Evolutionary conservation across 192 early-diverging fungal genomes (phyloP).

Genomic region (Mortierella antarctica): DNA sequence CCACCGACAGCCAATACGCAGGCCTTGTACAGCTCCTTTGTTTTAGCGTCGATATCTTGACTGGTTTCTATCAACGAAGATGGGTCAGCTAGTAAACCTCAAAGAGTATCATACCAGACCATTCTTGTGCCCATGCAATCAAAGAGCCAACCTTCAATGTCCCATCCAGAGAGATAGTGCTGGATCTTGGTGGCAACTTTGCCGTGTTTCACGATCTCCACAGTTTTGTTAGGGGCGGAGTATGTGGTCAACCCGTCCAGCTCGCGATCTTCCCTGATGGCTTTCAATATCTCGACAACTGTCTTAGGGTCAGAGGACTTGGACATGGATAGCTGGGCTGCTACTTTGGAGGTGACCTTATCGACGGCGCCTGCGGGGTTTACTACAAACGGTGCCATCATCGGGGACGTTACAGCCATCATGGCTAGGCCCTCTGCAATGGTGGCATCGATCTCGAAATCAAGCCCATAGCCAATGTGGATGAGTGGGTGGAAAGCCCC

Average conservation of each 20-base stretch:
- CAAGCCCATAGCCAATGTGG: slow-evolving; percentile 71
- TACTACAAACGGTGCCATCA: slow-evolving; percentile 26
- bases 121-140: background rate
- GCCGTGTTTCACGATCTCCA: slow-evolving; percentile 10
- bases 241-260: slow-evolving; percentile 21
- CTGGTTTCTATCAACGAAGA: slow-evolving; percentile 7
- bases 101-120: too few relatives aligned
- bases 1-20: slow-evolving; percentile 53
- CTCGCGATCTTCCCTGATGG: slow-evolving; percentile 49
- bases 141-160: slow-evolving; percentile 16
- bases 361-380: slow-evolving; percentile 4
- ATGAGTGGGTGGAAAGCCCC: slow-evolving; percentile 71
- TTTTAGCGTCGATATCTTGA: slow-evolving; percentile 49
- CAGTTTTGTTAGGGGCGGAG: slow-evolving; percentile 1
- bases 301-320: slow-evolving; percentile 17
- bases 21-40: slow-evolving; percentile 54
- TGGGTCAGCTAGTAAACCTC: background rate
- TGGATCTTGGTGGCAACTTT: slow-evolving; percentile 24
- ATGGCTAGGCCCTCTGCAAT: slow-evolving; percentile 64
- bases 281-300: slow-evolving; percentile 47
- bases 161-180: slow-evolving; percentile 56
- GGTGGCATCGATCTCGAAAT: slow-evolving; percentile 65
- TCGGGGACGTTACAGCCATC: slow-evolving; percentile 52
- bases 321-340: slow-evolving; percentile 18
- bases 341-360: slow-evolving; percentile 9